Evolutionary conservation across 306 rosid genomes (phyloP).

Genomic region (Astragalus glycyphyllos): DNA sequence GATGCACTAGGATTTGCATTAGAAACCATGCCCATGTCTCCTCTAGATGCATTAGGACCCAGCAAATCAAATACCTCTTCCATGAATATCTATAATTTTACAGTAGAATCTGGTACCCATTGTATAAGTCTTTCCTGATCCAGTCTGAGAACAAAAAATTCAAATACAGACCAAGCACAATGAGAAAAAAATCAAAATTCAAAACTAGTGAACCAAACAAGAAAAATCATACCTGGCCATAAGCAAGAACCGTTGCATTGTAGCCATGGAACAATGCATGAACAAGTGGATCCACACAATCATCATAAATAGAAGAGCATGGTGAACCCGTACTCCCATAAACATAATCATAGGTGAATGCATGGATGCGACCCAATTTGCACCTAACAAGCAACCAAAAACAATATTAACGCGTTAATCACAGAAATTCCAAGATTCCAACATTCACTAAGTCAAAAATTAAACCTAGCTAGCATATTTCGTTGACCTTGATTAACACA

Average conservation of each 20-base stretch:
- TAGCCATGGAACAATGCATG: conserved; percentile 87
- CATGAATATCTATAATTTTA: conserved; percentile 77
- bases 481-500: too few relatives aligned
- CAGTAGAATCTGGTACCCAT: conserved; percentile 64
- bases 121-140: conserved; percentile 86
- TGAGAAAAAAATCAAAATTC: neutral
- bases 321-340: conserved; percentile 65
- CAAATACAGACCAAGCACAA: neutral
- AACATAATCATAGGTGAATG: conserved; percentile 84
- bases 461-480: neutral
- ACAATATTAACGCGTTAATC: neutral
- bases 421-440: neutral
- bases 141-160: conserved; percentile 59
- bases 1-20: too few relatives aligned
- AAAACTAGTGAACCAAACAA: neutral
- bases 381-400: conserved; percentile 55
- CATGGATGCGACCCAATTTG: conserved; percentile 89
- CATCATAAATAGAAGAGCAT: conserved; percentile 59
- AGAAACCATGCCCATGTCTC: conserved; percentile 54
- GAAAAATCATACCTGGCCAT: conserved; percentile 76
- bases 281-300: conserved; percentile 87
- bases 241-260: conserved; percentile 96
- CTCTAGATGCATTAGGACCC: conserved; percentile 63
- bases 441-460: neutral
- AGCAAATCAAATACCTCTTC: conserved; percentile 96